These are phyloP conservation scores for Xerocomellus chrysenteron DNA, from an alignment of 768 basidiomycete species.

Conservation along the genomic window DNA sequence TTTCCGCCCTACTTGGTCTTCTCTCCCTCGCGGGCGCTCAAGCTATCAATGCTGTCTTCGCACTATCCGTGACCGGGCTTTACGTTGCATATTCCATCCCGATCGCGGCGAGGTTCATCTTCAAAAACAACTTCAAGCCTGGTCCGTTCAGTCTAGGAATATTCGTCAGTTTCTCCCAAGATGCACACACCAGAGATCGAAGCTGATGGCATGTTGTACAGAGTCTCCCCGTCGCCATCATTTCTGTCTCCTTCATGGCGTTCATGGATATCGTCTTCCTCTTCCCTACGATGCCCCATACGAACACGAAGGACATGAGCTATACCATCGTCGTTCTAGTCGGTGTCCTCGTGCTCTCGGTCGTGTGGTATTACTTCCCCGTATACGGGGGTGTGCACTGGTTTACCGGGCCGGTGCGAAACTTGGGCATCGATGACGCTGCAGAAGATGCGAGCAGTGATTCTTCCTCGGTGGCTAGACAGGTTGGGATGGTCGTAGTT, in stretches of 20 bases:
- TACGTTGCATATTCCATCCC: conserved; percentile 52
- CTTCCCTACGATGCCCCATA: conserved; percentile 56
- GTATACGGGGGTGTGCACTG: conserved; percentile 68
- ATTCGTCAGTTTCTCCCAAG: conserved; percentile 32
- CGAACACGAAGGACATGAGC: conserved; percentile 58
- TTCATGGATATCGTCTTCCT: conserved; percentile 63
- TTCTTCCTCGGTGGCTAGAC: conserved; percentile 5
- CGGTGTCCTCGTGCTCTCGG: conserved; percentile 53
- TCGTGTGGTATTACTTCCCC: conserved; percentile 68
- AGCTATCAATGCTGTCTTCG: conserved; percentile 60
- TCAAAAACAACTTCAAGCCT: conserved; percentile 43
- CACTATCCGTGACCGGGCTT: conserved; percentile 47
- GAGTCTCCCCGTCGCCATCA: conserved; percentile 56
- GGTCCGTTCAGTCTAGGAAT: conserved; percentile 49
- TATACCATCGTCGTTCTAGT: conserved; percentile 69
- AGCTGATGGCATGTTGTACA: conserved; percentile 23
- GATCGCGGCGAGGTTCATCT: conserved; percentile 49
- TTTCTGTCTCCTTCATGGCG: conserved; percentile 62
- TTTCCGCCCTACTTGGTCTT: conserved; percentile 46
- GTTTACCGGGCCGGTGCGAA: conserved; percentile 66
- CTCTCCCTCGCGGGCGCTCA: conserved; percentile 56
- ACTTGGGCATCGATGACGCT: conserved; percentile 32
- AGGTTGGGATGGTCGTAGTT: not conserved
- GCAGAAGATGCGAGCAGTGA: not conserved
- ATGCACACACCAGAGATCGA: not conserved